Conservation (phyloP, 2,329 filamentous ascomycete genomes). For the Fusarium hainanense region DNA sequence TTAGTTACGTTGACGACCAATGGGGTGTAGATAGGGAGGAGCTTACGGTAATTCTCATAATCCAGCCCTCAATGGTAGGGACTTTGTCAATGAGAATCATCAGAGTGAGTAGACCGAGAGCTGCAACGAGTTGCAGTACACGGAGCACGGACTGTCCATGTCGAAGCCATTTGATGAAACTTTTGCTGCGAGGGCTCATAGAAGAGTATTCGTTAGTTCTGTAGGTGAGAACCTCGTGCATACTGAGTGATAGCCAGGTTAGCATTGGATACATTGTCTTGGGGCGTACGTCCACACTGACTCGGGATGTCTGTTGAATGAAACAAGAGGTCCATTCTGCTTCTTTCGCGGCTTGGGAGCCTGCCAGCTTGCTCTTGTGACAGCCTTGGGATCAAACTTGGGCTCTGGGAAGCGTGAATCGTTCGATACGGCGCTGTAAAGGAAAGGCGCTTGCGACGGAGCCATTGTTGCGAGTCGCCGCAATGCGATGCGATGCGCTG, state of each 20-base stretch:
- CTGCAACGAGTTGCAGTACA: slow-evolving; percentile 73
- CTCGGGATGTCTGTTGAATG: slow-evolving; percentile 90
- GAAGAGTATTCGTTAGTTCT: slow-evolving; percentile 69
- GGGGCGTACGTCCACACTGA: slow-evolving; percentile 55
- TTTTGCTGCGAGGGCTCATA: slow-evolving; percentile 77
- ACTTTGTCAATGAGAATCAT: slow-evolving; percentile 81
- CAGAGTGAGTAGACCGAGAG: slow-evolving; percentile 77
- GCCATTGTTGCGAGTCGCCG: slow-evolving; percentile 34
- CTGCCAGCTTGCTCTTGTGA: slow-evolving; percentile 82
- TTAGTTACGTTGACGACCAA: slow-evolving; percentile 11
- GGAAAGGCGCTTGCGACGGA: slow-evolving; percentile 67
- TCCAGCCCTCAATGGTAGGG: slow-evolving; percentile 74
- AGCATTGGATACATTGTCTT: neutral
- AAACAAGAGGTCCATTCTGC: slow-evolving; percentile 79
- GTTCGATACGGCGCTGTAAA: slow-evolving; percentile 71
- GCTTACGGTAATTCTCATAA: slow-evolving; percentile 80
- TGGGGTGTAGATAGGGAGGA: neutral
- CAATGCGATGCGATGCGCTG: slow-evolving; percentile 24
- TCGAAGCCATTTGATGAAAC: slow-evolving; percentile 75
- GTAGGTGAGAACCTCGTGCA: slow-evolving; percentile 73
- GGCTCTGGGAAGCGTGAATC: slow-evolving; percentile 65
- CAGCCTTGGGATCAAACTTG: slow-evolving; percentile 87
- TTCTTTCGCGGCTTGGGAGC: slow-evolving; percentile 71
- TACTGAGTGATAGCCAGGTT: slow-evolving; percentile 49
- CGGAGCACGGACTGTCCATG: slow-evolving; percentile 76